Conservation (phyloP, 495 filamentous ascomycete genomes). For the Penicillium paxilli region DNA sequence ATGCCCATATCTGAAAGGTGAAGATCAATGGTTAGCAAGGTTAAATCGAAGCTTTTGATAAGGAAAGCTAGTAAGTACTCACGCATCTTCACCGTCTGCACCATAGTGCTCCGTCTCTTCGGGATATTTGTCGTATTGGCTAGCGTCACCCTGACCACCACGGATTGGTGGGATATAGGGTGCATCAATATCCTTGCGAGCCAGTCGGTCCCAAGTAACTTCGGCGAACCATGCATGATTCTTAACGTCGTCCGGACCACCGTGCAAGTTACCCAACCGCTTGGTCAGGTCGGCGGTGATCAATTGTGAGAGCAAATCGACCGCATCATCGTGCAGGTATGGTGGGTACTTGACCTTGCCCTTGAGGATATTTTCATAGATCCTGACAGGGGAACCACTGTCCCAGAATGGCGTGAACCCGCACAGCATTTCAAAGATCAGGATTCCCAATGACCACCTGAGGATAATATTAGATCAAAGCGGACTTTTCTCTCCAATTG, state of each 20-base stretch:
- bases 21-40: too few relatives aligned
- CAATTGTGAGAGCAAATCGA: constrained; percentile 84
- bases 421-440: constrained; percentile 99
- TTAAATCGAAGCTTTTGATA: background rate
- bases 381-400: constrained; percentile 94
- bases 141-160: constrained; percentile 90
- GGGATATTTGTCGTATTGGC: constrained; percentile 96
- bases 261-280: constrained; percentile 88
- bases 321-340: constrained; percentile 91
- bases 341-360: constrained; percentile 93
- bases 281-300: constrained; percentile 96
- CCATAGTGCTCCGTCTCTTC: constrained; percentile 95
- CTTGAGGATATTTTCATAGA: constrained; percentile 97
- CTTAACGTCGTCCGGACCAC: constrained; percentile 92
- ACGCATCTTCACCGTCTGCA: constrained; percentile 74
- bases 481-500: background rate
- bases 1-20: constrained; percentile 63
- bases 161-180: constrained; percentile 97
- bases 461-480: constrained; percentile 1
- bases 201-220: constrained; percentile 94
- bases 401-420: constrained; percentile 99
- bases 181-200: constrained; percentile 95
- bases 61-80: constrained; percentile 42
- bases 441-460: constrained; percentile 97
- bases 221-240: constrained; percentile 94